Conservation (phyloP, 2,329 filamentous ascomycete species). For the Nemania serpens region DNA sequence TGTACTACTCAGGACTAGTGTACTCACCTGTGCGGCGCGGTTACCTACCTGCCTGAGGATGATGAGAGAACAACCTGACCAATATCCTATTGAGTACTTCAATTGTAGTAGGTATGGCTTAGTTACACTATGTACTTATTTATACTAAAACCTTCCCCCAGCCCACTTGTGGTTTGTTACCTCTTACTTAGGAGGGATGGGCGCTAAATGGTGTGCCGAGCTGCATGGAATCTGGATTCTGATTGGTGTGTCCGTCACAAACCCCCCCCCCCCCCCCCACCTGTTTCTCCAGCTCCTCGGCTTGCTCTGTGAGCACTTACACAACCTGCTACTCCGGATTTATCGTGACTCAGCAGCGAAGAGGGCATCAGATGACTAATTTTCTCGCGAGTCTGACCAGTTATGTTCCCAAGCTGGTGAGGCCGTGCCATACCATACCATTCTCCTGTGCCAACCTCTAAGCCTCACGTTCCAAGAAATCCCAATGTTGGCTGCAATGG, state of each 20-base stretch:
- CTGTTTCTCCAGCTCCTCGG: neutral
- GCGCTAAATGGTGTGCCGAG: conserved; percentile 11
- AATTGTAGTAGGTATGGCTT: too few relatives aligned
- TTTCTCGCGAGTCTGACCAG: conserved; percentile 4
- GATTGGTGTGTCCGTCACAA: conserved; percentile 16
- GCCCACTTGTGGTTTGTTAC: neutral
- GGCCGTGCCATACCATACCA: conserved; percentile 6
- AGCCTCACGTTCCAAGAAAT: conserved; percentile 7
- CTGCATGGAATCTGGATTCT: conserved; percentile 4
- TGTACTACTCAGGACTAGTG: too few relatives aligned
- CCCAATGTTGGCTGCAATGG: neutral
- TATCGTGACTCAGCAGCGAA: neutral
- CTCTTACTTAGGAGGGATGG: neutral
- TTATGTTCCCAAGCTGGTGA: neutral
- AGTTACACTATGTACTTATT: neutral
- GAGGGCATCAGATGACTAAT: neutral
- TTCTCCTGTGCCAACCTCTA: neutral
- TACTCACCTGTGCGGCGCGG: neutral
- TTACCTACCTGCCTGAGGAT: neutral
- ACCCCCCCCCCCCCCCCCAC: neutral
- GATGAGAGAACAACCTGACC: neutral
- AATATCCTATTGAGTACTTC: too few relatives aligned
- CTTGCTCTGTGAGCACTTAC: neutral
- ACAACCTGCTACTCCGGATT: neutral
- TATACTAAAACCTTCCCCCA: neutral